These are phyloP conservation scores for Paramecium sonneborni DNA, from an alignment of 73 alveolate species.

Conservation along the genomic window DNA sequence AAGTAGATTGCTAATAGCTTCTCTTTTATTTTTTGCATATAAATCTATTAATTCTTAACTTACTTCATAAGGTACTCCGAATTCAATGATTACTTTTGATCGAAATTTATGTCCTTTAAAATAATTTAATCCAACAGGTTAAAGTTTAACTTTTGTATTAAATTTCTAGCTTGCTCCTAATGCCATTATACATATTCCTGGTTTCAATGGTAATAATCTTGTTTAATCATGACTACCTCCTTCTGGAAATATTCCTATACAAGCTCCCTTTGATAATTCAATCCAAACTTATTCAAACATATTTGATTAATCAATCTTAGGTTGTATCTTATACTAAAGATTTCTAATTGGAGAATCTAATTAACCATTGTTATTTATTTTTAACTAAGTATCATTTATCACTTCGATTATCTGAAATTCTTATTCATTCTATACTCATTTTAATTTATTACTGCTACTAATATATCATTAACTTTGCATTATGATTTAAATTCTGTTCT, in stretches of 20 bases:
- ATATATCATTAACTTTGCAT: constrained; percentile 68
- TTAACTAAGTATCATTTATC: constrained; percentile 66
- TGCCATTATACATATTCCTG: constrained; percentile 96
- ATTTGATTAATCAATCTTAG: constrained; percentile 92
- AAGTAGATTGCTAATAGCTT: constrained; percentile 82
- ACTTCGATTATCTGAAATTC: constrained; percentile 60
- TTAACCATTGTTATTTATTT: not conserved
- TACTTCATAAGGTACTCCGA: constrained; percentile 91
- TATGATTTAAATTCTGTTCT: constrained; percentile 74
- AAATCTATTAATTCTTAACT: constrained; percentile 80
- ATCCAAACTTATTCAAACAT: constrained; percentile 88
- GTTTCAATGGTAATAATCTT: constrained; percentile 89
- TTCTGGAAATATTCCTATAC: constrained; percentile 98
- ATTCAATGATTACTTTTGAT: constrained; percentile 88
- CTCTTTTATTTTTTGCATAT: constrained; percentile 81
- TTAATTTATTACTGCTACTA: constrained; percentile 57
- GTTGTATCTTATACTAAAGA: constrained; percentile 76
- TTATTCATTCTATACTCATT: constrained; percentile 53
- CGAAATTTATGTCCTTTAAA: constrained; percentile 91
- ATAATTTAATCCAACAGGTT: constrained; percentile 95
- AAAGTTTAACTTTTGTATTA: constrained; percentile 79
- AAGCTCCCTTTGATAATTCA: constrained; percentile 79
- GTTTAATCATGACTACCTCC: constrained; percentile 98
- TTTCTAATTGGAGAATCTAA: constrained; percentile 44
- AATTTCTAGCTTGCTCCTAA: constrained; percentile 95